Percentiles rank a stretch among this genome's conserved stretches.
Evolutionary conservation across 176 grass and related monocot species (phyloP).

Genomic region (Eragrostis curvula): DNA sequence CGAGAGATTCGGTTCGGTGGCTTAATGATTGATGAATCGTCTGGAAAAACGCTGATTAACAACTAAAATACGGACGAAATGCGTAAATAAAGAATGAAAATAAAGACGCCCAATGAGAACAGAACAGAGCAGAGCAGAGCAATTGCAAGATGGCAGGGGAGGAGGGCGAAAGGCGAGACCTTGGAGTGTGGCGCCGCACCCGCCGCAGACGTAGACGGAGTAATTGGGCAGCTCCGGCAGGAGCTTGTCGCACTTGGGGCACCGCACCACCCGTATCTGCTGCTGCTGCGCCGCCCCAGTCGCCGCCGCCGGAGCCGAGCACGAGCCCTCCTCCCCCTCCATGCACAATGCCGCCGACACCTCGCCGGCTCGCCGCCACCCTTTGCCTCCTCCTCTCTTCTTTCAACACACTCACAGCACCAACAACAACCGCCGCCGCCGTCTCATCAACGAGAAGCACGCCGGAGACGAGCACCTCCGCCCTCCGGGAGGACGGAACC

Average conservation of each 20-base stretch:
- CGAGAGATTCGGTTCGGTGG: not conserved
- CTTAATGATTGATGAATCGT: not conserved
- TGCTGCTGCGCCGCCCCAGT: conserved; percentile 2
- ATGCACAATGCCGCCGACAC: conserved; percentile 17
- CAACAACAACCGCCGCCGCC: not conserved
- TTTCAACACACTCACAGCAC: too few relatives aligned
- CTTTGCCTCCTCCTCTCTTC: too few relatives aligned
- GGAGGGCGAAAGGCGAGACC: conserved; percentile 22
- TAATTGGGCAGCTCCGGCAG: conserved; percentile 91
- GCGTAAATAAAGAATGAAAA: not conserved
- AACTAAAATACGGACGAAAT: not conserved
- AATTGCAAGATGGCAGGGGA: not conserved
- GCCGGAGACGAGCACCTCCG: not conserved
- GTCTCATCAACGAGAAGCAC: not conserved
- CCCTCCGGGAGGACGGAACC: not conserved
- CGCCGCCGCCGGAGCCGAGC: not conserved
- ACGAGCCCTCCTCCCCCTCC: conserved; percentile 46
- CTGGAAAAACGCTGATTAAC: not conserved
- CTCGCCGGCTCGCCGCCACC: not conserved
- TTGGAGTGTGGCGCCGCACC: conserved; percentile 81
- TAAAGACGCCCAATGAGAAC: conserved; percentile 9
- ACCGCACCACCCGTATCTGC: conserved; percentile 84
- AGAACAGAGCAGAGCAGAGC: not conserved
- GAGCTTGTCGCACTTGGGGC: conserved; percentile 96
- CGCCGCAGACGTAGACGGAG: conserved; percentile 89